phyloP scores from a whole-genome alignment of 139 green algal genomes.

The Edaphochlamys debaryana region DNA sequence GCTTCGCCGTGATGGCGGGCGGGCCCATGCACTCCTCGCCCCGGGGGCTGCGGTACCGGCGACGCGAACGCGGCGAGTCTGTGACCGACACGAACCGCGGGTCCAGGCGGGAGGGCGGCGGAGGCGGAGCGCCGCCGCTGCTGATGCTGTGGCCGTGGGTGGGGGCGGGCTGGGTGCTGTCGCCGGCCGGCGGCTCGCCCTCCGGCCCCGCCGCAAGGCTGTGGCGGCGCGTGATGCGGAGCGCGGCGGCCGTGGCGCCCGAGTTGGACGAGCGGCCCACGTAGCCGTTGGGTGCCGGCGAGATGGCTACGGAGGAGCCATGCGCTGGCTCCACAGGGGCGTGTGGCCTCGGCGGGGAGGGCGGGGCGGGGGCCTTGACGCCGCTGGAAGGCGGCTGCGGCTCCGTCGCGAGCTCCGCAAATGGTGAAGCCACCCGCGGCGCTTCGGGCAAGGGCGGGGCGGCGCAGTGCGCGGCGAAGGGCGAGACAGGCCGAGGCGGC shows the following conservation, averaged over 20 bases:
- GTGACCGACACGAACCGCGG: slow-evolving; percentile 6
- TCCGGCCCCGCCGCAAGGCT: background rate
- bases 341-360: no score
- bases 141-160: background rate
- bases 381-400: no score
- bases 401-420: no score
- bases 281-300: no score
- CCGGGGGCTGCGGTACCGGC: slow-evolving; percentile 28
- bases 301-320: no score
- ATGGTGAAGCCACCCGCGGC: no score
- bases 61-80: slow-evolving; percentile 26
- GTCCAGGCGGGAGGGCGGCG: background rate
- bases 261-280: no score
- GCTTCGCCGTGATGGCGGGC: slow-evolving; percentile 27
- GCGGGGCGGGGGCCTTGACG: no score
- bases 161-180: background rate
- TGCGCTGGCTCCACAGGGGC: no score
- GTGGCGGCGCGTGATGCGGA: background rate
- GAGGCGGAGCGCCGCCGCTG: background rate
- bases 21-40: slow-evolving; percentile 24
- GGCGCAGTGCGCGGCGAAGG: no score
- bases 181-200: background rate
- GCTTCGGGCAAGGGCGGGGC: no score
- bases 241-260: background rate
- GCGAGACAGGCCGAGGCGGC: no score